Percentiles rank a stretch among this genome's conserved stretches.
Evolutionary conservation across 2,329 filamentous ascomycete genomes (phyloP).

Genomic region (Parascedosporium putredinis): DNA sequence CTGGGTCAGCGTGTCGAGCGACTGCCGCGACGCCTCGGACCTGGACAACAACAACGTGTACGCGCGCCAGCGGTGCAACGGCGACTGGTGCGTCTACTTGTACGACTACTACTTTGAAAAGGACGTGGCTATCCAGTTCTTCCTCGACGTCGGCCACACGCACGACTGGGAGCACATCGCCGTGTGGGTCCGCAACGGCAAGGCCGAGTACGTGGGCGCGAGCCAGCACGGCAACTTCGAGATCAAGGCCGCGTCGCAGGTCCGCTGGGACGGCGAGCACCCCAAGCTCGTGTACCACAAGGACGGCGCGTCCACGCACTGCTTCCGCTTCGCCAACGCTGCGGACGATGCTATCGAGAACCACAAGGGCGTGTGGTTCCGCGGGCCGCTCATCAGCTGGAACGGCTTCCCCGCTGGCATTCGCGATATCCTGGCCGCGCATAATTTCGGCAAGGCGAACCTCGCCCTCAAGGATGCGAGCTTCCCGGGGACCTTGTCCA

Average conservation of each 20-base stretch:
- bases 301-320: slow-evolving; percentile 23
- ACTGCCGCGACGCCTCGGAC: slow-evolving; percentile 23
- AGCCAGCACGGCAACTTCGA: slow-evolving; percentile 23
- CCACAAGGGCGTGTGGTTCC: slow-evolving; percentile 23
- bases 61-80: slow-evolving; percentile 30
- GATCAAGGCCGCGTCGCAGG: slow-evolving; percentile 14
- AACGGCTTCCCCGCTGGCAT: slow-evolving; percentile 20
- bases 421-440: slow-evolving; percentile 8
- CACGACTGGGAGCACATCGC: slow-evolving; percentile 29
- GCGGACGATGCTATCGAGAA: slow-evolving; percentile 21
- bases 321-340: slow-evolving; percentile 22
- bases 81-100: slow-evolving; percentile 31
- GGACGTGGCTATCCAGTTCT: slow-evolving; percentile 22
- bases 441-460: slow-evolving; percentile 12
- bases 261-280: slow-evolving; percentile 20
- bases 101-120: slow-evolving; percentile 39
- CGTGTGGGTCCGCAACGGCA: slow-evolving; percentile 20
- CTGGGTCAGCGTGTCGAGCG: slow-evolving; percentile 16
- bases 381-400: slow-evolving; percentile 19
- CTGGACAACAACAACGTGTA: slow-evolving; percentile 31
- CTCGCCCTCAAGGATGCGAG: slow-evolving; percentile 11
- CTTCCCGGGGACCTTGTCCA: slow-evolving; percentile 9
- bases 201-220: slow-evolving; percentile 18
- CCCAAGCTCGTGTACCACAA: slow-evolving; percentile 30
- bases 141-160: slow-evolving; percentile 22